phyloP scores from a whole-genome alignment of 78 protist genomes.

The Capsaspora owczarzaki region DNA sequence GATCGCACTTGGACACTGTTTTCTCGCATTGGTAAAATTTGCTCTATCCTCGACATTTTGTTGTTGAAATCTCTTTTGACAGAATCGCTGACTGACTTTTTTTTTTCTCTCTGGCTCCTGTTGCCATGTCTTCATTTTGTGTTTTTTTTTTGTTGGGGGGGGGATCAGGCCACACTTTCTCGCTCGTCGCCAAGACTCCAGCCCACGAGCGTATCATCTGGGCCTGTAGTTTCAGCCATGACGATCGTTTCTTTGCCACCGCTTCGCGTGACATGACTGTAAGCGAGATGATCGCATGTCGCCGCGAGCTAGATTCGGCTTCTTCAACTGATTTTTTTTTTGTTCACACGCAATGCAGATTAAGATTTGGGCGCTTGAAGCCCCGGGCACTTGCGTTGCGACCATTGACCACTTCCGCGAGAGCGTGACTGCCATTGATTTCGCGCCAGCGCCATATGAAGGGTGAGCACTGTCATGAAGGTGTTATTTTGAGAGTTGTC shows the following conservation, averaged over 20 bases:
- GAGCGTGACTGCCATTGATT: neutral
- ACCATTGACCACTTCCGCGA: neutral
- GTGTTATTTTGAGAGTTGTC: no score
- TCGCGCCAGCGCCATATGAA: neutral
- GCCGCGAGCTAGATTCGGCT: neutral
- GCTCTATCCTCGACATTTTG: neutral
- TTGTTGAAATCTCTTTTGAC: neutral
- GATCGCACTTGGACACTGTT: neutral
- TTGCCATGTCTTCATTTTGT: neutral
- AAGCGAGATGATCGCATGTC: neutral
- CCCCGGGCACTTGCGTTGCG: neutral
- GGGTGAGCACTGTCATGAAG: no score
- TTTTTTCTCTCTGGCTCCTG: neutral
- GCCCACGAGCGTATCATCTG: constrained; percentile 31
- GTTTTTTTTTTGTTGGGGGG: neutral
- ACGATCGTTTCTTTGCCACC: neutral
- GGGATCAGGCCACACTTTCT: neutral
- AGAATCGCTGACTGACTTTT: neutral
- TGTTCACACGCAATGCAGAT: neutral
- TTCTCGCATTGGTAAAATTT: neutral
- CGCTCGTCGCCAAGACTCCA: neutral
- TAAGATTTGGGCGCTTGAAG: neutral
- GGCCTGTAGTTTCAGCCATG: neutral
- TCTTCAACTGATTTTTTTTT: neutral
- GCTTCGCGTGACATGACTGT: constrained; percentile 21